phyloP scores from a whole-genome alignment of 495 filamentous ascomycete genomes.

The Aspergillus nanangensis region DNA sequence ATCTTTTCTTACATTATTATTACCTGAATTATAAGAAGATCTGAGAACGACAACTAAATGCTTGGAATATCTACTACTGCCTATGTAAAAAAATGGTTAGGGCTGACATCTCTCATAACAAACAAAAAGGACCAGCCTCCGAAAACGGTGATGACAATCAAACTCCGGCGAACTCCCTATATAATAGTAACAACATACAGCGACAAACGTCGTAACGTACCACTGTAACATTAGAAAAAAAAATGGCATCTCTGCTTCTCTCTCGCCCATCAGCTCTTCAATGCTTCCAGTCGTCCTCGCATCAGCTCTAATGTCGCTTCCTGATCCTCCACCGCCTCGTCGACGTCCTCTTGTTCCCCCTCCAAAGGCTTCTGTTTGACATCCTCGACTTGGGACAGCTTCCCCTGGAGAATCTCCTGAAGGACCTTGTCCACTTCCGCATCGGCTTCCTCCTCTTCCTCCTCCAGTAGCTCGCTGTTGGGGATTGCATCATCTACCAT shows the following conservation, averaged over 20 bases:
- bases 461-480: conserved; percentile 64
- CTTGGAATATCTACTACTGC: too few relatives aligned
- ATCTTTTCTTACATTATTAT: too few relatives aligned
- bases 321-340: conserved; percentile 55
- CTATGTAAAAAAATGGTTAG: too few relatives aligned
- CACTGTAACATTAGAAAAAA: too few relatives aligned
- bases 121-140: conserved; percentile 9
- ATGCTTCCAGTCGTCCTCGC: conserved; percentile 82
- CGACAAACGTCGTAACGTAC: too few relatives aligned
- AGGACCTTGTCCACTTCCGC: conserved; percentile 89
- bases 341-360: conserved; percentile 19
- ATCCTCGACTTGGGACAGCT: conserved; percentile 64
- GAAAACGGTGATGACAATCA: conserved; percentile 3
- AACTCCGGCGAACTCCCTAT: conserved; percentile 13
- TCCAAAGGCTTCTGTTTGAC: conserved; percentile 51
- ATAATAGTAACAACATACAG: conserved; percentile 1
- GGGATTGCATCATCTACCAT: conserved; percentile 86
- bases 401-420: conserved; percentile 80
- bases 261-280: conserved; percentile 72
- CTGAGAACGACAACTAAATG: too few relatives aligned
- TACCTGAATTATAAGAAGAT: too few relatives aligned
- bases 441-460: conserved; percentile 85
- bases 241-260: too few relatives aligned
- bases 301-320: conserved; percentile 89
- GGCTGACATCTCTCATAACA: neutral